Percentiles rank a stretch among this genome's conserved stretches.
Conservation (phyloP, 2,329 filamentous ascomycete genomes). For the Fusarium mundagurra region DNA sequence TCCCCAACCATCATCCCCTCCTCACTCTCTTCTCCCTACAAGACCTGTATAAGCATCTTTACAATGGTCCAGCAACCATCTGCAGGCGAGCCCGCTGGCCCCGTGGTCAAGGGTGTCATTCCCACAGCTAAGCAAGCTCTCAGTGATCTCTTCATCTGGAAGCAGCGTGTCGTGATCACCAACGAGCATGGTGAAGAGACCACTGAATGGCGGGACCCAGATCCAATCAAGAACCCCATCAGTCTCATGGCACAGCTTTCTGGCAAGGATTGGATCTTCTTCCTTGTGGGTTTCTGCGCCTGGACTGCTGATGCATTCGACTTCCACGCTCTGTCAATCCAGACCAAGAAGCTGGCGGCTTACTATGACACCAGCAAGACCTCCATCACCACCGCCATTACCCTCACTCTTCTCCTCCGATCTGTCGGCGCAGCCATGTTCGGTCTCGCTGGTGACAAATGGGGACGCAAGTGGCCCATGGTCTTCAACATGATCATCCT, state of each 20-base stretch:
- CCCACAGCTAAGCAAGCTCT: slow-evolving; percentile 72
- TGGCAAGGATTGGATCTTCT: slow-evolving; percentile 76
- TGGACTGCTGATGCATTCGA: slow-evolving; percentile 89
- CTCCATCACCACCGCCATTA: slow-evolving; percentile 78
- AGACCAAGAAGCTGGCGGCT: slow-evolving; percentile 74
- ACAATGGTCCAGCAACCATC: slow-evolving; percentile 17
- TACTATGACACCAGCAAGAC: slow-evolving; percentile 65
- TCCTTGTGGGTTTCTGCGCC: slow-evolving; percentile 76
- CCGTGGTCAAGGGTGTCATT: slow-evolving; percentile 71
- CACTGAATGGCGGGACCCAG: slow-evolving; percentile 74
- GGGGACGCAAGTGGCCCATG: slow-evolving; percentile 86
- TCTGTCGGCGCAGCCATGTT: slow-evolving; percentile 81
- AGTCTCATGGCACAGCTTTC: slow-evolving; percentile 72
- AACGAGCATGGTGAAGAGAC: slow-evolving; percentile 72
- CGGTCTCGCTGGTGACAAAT: slow-evolving; percentile 80
- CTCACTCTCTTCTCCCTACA: background rate
- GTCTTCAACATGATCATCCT: slow-evolving; percentile 81
- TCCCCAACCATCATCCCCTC: background rate
- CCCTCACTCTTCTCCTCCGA: slow-evolving; percentile 77
- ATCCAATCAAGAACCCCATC: slow-evolving; percentile 76
- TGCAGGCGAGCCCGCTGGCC: slow-evolving; percentile 66
- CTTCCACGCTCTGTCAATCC: slow-evolving; percentile 83
- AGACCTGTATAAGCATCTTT: background rate
- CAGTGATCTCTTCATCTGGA: slow-evolving; percentile 76
- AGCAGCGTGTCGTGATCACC: slow-evolving; percentile 74